phyloP scores from a whole-genome alignment of 1,284 basidiomycete genomes.

The Rhodotorula sp. region DNA sequence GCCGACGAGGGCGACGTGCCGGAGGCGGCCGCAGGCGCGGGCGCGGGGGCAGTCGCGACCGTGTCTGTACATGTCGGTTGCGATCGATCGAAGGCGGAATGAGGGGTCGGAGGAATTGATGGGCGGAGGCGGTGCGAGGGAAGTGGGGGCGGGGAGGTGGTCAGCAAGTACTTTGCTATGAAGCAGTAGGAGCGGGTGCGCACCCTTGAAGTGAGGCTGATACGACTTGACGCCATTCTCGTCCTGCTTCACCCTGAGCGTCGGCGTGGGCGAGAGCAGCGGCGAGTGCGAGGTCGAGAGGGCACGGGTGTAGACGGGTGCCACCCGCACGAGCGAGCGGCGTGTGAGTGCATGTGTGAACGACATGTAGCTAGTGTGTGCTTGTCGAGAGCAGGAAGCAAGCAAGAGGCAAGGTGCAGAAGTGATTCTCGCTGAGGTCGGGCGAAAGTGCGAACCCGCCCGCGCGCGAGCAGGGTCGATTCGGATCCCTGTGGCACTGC shows the following conservation, averaged over 20 bases:
- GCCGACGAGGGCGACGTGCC: neutral
- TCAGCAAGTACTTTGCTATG: neutral
- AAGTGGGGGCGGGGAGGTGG: neutral
- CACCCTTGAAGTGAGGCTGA: slow-evolving; percentile 24
- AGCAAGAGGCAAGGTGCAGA: neutral
- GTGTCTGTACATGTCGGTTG: neutral
- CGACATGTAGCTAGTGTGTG: neutral
- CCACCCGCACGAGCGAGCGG: neutral
- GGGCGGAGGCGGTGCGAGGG: neutral
- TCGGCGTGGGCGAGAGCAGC: neutral
- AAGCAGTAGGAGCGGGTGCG: neutral
- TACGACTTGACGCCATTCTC: slow-evolving; percentile 11
- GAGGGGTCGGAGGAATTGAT: no score
- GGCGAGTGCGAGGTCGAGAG: neutral
- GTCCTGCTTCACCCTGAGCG: neutral
- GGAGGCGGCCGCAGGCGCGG: neutral
- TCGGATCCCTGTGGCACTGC: neutral
- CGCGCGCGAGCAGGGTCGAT: neutral
- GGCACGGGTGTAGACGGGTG: neutral
- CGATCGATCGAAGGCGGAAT: no score
- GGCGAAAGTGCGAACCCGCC: no score
- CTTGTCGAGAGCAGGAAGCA: neutral
- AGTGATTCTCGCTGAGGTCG: neutral
- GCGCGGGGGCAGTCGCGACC: neutral
- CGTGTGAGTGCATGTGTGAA: neutral